phyloP scores from a whole-genome alignment of 176 grass and related monocot genomes.

The Bromus sterilis region DNA sequence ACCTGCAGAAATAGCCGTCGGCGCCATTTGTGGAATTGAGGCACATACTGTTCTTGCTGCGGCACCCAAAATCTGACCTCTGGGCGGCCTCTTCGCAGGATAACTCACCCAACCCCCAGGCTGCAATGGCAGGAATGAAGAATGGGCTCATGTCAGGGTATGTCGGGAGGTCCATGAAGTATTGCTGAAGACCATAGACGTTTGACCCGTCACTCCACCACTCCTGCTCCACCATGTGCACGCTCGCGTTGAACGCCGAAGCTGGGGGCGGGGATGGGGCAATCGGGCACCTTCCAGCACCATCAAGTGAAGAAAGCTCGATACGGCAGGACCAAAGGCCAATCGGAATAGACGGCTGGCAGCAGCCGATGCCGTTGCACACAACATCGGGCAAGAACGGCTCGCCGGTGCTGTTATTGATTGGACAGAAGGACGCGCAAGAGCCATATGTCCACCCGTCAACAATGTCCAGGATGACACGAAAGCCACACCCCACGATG shows the following conservation, averaged over 20 bases:
- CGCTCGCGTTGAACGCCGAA: neutral
- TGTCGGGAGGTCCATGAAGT: neutral
- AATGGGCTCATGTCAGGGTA: constrained; percentile 3
- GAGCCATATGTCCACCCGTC: neutral
- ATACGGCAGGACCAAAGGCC: neutral
- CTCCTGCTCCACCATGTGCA: constrained; percentile 4
- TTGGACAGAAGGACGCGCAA: neutral
- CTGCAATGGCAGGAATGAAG: neutral
- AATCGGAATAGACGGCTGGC: neutral
- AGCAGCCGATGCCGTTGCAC: neutral
- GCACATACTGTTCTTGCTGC: constrained; percentile 25
- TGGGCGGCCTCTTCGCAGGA: constrained; percentile 1
- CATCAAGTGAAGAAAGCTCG: neutral
- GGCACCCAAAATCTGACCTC: constrained; percentile 8
- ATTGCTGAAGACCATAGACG: neutral
- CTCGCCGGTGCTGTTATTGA: neutral
- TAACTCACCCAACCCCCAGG: neutral
- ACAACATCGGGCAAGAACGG: neutral
- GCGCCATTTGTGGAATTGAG: constrained; percentile 12
- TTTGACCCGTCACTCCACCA: neutral
- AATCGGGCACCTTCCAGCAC: neutral
- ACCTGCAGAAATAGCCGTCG: constrained; percentile 38
- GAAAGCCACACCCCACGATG: constrained; percentile 3
- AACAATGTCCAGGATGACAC: neutral
- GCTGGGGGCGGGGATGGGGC: neutral